A percentile compares a stretch with the other conserved stretches of the same genome.
These are phyloP conservation scores for Nemania abortiva DNA, from an alignment of 2,329 filamentous ascomycete genomes.

Conservation along the genomic window DNA sequence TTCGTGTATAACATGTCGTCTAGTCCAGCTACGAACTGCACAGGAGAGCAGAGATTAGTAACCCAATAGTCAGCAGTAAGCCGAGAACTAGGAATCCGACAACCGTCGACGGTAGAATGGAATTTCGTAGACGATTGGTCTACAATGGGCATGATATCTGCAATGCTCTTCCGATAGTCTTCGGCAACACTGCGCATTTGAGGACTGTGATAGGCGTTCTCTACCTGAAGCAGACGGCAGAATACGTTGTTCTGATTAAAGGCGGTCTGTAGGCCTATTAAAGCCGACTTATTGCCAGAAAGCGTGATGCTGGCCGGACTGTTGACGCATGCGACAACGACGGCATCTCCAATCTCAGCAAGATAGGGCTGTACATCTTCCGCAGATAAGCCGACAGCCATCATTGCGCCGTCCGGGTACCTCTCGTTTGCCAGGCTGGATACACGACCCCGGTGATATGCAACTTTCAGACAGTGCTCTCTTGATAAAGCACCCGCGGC, in stretches of 20 bases:
- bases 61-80: constrained; percentile 25
- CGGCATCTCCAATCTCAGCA: background rate
- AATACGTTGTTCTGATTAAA: constrained; percentile 32
- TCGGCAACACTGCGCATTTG: constrained; percentile 18
- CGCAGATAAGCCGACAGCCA: constrained; percentile 11
- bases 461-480: constrained; percentile 35
- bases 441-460: constrained; percentile 38
- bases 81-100: constrained; percentile 9
- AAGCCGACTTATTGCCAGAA: constrained; percentile 30
- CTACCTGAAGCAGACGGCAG: constrained; percentile 32
- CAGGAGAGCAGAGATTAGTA: constrained; percentile 21
- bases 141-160: constrained; percentile 11
- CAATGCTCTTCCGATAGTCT: constrained; percentile 8
- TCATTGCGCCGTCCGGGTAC: constrained; percentile 16
- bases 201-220: constrained; percentile 25
- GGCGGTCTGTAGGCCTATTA: constrained; percentile 23
- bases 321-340: constrained; percentile 37
- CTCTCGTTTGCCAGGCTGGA: constrained; percentile 48
- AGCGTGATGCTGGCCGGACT: constrained; percentile 38
- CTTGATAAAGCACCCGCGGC: constrained; percentile 48
- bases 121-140: constrained; percentile 14
- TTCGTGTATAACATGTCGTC: constrained; percentile 21
- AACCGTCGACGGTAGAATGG: constrained; percentile 20
- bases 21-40: constrained; percentile 23
- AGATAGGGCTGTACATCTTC: constrained; percentile 20